phyloP scores from a whole-genome alignment of 345 rosid genomes.

The Salix viminalis region DNA sequence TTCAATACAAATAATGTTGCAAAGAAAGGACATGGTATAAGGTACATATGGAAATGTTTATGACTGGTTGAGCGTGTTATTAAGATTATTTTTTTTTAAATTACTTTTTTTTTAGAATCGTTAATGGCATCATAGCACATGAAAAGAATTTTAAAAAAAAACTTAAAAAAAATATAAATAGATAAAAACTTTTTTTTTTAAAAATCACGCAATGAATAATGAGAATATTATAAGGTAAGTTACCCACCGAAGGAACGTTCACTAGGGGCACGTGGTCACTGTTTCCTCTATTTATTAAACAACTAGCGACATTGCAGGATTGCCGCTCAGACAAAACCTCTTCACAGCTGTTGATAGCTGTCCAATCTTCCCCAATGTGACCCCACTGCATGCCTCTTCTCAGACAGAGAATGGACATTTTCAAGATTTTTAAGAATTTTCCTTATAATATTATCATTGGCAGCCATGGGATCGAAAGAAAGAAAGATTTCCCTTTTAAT shows the following conservation, averaged over 20 bases:
- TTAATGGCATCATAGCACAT: no score
- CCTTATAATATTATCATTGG: neutral
- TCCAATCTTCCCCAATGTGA: slow-evolving; percentile 50
- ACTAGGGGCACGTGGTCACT: slow-evolving; percentile 54
- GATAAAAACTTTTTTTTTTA: no score
- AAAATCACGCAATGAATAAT: neutral
- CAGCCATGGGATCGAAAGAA: neutral
- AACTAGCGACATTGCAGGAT: slow-evolving; percentile 67
- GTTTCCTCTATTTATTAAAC: slow-evolving; percentile 38
- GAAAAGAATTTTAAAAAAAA: no score
- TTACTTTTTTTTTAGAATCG: no score
- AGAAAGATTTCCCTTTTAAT: neutral
- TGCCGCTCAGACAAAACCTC: slow-evolving; percentile 64
- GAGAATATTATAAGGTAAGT: slow-evolving; percentile 18
- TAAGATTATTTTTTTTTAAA: no score
- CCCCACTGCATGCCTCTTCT: slow-evolving; percentile 35
- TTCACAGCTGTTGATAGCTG: slow-evolving; percentile 82
- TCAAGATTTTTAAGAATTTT: neutral
- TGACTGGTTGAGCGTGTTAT: no score
- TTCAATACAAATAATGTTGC: no score
- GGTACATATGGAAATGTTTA: no score
- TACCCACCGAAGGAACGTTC: slow-evolving; percentile 26
- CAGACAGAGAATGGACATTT: slow-evolving; percentile 13
- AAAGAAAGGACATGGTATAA: no score
- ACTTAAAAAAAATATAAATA: no score